Evolutionary conservation across 495 filamentous ascomycete species (phyloP), one percentile per base, ranked within the genome.

Genomic region (Baudoinia panamericana): DNA sequence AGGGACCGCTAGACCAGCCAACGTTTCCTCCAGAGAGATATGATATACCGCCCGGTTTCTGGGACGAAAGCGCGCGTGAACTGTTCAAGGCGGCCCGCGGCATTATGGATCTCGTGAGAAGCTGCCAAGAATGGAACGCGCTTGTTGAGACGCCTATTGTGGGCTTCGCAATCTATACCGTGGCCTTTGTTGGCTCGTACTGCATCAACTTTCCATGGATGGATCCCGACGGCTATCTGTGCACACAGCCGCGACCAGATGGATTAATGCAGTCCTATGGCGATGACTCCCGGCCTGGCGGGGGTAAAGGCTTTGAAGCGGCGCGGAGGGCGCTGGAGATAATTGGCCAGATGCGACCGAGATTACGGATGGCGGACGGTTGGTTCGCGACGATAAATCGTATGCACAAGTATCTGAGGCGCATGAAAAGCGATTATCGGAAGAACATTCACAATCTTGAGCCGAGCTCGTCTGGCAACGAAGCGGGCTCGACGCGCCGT

Each of bases 141-240:
- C 64, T 85, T 6, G 78, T 82, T 11, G 81, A 90, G 63, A 90
- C 82, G 21, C 79, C 84, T 0, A 71, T 87, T 28, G 72, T 86
- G 10, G 75, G 80, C 4, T 88, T 85, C 52, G 80, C 84, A 5
- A 73, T 85, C 42, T 90, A 83, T 66, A 80, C 80, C 43, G 81
- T 81, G n/a, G 74, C 73, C 0, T 82, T 85, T 46, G 55, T 71
- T 15, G 75, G 72, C 26, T 62, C 88, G 8, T 93, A 92, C 53
- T 74, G 72, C 8, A 64, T 67, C 19, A 71, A 79, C 53, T 93
- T 88, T 55, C 74, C 78, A 0, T 75, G 79, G 45, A 86, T 90
- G 79, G 84, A 93, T 48, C 64, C 65, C 0, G 67, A 75, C 16
- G 68, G 70, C 12, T 70, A 75, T 50, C 68, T 88, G 62, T 59